Conservation (phyloP, 2,329 filamentous ascomycete genomes). For the Alternaria infectoria region DNA sequence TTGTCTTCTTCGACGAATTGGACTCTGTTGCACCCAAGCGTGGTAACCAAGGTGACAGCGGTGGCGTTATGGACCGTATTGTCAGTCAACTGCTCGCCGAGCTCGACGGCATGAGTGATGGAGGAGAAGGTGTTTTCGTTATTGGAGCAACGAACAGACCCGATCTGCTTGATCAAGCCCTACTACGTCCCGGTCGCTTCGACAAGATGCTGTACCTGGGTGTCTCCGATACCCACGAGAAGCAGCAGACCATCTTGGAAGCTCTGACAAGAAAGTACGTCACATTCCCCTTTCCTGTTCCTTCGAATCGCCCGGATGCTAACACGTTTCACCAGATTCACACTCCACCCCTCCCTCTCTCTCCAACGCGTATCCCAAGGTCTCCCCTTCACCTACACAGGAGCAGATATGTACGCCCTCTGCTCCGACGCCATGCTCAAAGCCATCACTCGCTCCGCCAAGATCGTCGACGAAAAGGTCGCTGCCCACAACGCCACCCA, state of each 20-base stretch:
- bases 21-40: constrained; percentile 95
- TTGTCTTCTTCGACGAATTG: constrained; percentile 92
- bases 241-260: constrained; percentile 92
- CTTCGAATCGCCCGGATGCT: too few relatives aligned
- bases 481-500: constrained; percentile 65
- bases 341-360: constrained; percentile 78
- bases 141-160: constrained; percentile 96
- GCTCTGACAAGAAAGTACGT: constrained; percentile 91
- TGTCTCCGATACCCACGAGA: constrained; percentile 94
- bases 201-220: constrained; percentile 99
- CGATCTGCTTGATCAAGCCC: constrained; percentile 87
- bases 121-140: constrained; percentile 86
- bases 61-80: constrained; percentile 97
- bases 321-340: constrained; percentile 66
- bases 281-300: neutral
- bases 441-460: constrained; percentile 89
- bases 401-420: constrained; percentile 94
- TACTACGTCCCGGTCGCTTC: constrained; percentile 88
- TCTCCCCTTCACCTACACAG: constrained; percentile 94
- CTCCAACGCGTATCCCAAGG: constrained; percentile 74
- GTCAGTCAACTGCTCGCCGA: constrained; percentile 94
- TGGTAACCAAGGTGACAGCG: constrained; percentile 95
- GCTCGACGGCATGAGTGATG: constrained; percentile 96
- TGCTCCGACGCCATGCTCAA: constrained; percentile 99
- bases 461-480: constrained; percentile 83